Base-by-base conservation (phyloP, 2,329 filamentous ascomycete species). In the Colletotrichum karsti region DNA sequence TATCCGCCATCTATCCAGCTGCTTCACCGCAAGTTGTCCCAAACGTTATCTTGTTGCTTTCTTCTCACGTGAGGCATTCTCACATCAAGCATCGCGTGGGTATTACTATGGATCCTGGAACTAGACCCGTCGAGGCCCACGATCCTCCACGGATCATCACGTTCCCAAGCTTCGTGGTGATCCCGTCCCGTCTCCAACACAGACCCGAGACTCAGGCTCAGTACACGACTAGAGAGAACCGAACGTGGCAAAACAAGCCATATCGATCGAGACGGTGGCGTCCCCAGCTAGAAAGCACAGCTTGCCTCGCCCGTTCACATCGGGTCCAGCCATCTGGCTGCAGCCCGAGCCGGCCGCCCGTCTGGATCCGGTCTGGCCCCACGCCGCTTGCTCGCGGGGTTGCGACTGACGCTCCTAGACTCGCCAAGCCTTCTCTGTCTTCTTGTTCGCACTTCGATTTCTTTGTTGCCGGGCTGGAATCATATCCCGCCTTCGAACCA, bases 331-430 rank as follows among this genome's bases (percentile, higher is more conserved):
- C 39, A n/a, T 65, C 39, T 41, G 39, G 39, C 39, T 48, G 39
- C 37, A 65, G 30, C 61, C n/a, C 30, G 54, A 37, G 46, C 46
- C 44, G n/a, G 53, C 60, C 42, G 51, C 48, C 28, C 24, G 20
- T 65, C 65, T 68, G 24, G 33, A 59, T 68, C 60, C 65, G 65
- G 53, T 15, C 53, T 64, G 60, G 60, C 22, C 18, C 24, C 22
- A 35, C 24, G 44, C 35, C 37, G 9, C 6, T 20, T 39, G 35
- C 20, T 39, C 35, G 51, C 35, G 35, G 51, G 51, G 51, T 55
- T 18, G n/a, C n/a, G 15, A 35, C 22, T 60, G 57, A 10, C 20
- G 24, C 33, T 51, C n/a, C 33, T 51, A 37, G 57, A 30, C 30
- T n/a, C 30, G 46, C 41, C 44, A 51, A 12, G 57, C n/a, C 22